Evolutionary conservation across 495 filamentous ascomycete species (phyloP), one percentile per base, ranked within the genome.

Genomic region (Filosporella fistucella): DNA sequence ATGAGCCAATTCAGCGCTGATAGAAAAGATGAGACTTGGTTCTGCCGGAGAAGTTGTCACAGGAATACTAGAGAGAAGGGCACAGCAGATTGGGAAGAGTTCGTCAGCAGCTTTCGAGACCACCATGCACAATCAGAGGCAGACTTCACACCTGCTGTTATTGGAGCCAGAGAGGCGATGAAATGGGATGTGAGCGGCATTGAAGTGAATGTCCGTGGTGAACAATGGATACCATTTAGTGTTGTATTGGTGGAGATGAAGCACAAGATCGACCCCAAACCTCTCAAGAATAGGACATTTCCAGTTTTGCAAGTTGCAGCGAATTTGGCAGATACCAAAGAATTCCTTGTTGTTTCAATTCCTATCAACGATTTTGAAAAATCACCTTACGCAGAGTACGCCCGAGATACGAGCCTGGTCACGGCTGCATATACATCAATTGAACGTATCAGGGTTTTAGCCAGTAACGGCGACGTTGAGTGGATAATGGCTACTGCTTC

Each of bases 401-500:
- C 71, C 10, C 51, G 53, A 9, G 63, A 67, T n/a, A 68, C 64
- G 41, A 69, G 63, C 29, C 59, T 72, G 4, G 68, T 80, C 20
- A 65, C 77, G 40, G 79, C 68, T 28, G 63, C 63, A 3, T 85
- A 88, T 50, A 73, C 70, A 2, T 79, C 77, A 48, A 68, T 88
- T 2, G 85, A 89, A 67, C 64, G 72, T 24, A 69, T 85, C 1
- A 55, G 67, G 37, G 42, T 68, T 22, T 35, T 70, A 9, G 57
- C 65, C 4, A 43, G 42, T 32, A 68, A 63, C 26, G 63, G 54
- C 17, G 59, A 68, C 24, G 68, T 85, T 24, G 69, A 78, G 50
- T 89, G 83, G 83, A 70, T 78, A 5, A 85, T 87, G 76, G 77
- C 77, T 3, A 87, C 84, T 35, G 76, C 79, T n/a, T 82, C 81